Conservation (phyloP, 2,329 filamentous ascomycete genomes). For the Domatiomyces globalis region DNA sequence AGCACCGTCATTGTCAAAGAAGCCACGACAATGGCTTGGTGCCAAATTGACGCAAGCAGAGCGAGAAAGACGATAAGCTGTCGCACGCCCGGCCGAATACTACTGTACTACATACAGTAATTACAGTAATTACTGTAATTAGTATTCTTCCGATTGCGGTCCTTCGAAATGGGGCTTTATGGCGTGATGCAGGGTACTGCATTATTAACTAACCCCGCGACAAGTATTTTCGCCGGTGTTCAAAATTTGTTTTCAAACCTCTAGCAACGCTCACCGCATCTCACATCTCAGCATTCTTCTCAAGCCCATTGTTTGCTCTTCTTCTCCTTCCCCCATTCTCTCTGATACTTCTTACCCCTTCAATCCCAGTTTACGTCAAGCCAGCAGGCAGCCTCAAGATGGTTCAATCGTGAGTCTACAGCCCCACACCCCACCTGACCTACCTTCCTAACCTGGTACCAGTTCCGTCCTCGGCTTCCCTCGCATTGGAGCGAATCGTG, state of each 20-base stretch:
- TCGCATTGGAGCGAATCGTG: conserved; percentile 94
- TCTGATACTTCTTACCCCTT: conserved; percentile 3
- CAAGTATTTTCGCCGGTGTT: neutral
- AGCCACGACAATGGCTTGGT: too few relatives aligned
- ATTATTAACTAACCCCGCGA: neutral
- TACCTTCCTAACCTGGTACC: conserved; percentile 7
- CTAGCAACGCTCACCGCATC: neutral
- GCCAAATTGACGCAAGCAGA: too few relatives aligned
- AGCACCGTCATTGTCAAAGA: too few relatives aligned
- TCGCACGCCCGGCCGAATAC: too few relatives aligned
- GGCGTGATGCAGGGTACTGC: neutral
- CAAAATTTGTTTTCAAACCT: neutral
- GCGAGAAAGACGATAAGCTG: neutral
- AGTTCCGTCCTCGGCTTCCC: conserved; percentile 89
- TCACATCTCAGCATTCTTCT: neutral
- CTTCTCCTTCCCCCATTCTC: conserved; percentile 11
- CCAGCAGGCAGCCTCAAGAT: conserved; percentile 29
- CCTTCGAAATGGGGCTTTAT: neutral
- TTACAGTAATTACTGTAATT: neutral
- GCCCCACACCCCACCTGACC: neutral
- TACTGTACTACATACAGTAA: too few relatives aligned
- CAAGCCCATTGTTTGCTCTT: conserved; percentile 15
- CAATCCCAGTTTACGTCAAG: neutral
- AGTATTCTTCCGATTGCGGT: neutral
- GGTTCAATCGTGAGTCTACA: conserved; percentile 44